Base-by-base conservation (phyloP, 345 rosid genomes). In the Carallia pectinifolia region DNA sequence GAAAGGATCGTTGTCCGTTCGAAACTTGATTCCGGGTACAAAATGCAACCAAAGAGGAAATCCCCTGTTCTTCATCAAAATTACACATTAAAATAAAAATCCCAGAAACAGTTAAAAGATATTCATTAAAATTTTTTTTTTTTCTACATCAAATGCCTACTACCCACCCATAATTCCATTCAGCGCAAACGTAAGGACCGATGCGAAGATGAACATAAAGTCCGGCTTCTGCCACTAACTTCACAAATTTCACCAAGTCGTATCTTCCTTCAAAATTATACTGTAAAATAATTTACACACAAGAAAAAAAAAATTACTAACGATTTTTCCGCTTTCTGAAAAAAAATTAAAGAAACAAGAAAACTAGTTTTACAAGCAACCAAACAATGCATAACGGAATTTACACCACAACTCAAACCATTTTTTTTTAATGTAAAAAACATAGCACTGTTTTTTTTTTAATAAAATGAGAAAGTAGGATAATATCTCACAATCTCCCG, bases 21-120 rank as follows among this genome's bases (percentile, higher is more conserved):
- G 90, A 55, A 94, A 79, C 81, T 90, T 65, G 82, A 94, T 87
- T 63, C 96, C 96, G 0, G 96, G 90, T 39, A 94, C 61, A 61
- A 90, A 94, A 85, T 91, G 97, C 72, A 94, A 44, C 98, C 98
- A 94, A 71, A 91, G 75, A 70, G 97, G 98, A 79, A 94, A 94
- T 10, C 98, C 98, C 38, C 98, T 94, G 89, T 60, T 47, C 75
- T 36, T 40, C 18, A 27, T 23, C 23, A 2, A 44, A 0, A 23
- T 18, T 19, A 10, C 52, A 12, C 40, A 1, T 12, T 19, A 5
- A 9, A 54, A 18, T 27, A 62, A 16, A 70, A 62, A 33, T 29
- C 50, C 63, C 33, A 56, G 9, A 44, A 44, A 44, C 16, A 44
- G 50, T 4, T 44, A 44, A 44, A 13, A 40, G 50, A 44, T 3